Evolutionary conservation across 495 filamentous ascomycete species (phyloP).

Genomic region (Xylaria palmicola): DNA sequence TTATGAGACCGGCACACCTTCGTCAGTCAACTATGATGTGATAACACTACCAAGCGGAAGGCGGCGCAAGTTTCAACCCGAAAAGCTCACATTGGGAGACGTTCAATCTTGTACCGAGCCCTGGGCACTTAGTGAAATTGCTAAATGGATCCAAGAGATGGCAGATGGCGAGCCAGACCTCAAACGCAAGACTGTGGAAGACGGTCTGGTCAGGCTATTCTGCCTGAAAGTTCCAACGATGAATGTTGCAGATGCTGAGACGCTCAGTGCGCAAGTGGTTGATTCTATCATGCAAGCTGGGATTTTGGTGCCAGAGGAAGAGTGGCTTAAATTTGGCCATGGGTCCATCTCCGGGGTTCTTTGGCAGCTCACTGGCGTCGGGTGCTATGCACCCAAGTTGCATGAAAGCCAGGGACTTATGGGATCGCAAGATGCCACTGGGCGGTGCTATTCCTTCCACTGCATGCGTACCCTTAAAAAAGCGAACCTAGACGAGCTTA

Average conservation of each 20-base stretch:
- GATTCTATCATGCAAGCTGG: constrained; percentile 76
- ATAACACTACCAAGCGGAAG: constrained; percentile 68
- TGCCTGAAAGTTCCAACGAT: constrained; percentile 97
- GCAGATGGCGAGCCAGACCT: constrained; percentile 82
- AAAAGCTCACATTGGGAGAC: constrained; percentile 81
- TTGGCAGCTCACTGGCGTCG: constrained; percentile 88
- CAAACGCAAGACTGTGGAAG: constrained; percentile 74
- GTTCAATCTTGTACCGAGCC: constrained; percentile 85
- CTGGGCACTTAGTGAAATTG: constrained; percentile 89
- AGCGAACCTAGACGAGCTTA: constrained; percentile 73
- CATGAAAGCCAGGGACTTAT: constrained; percentile 64
- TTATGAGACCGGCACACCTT: constrained; percentile 50
- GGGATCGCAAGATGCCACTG: constrained; percentile 48
- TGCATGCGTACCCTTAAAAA: constrained; percentile 94
- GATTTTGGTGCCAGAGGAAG: constrained; percentile 83
- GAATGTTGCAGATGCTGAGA: constrained; percentile 97
- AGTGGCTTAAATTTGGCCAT: constrained; percentile 91
- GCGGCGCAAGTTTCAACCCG: constrained; percentile 77
- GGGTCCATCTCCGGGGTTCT: constrained; percentile 81
- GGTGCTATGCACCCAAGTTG: constrained; percentile 83
- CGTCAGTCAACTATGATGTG: constrained; percentile 61
- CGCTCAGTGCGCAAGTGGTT: constrained; percentile 75
- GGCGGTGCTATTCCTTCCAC: constrained; percentile 90
- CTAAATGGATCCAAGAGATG: constrained; percentile 82
- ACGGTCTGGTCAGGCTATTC: constrained; percentile 86